Conservation (phyloP, 164 flowering plant genomes). For the Nymphaea thermarum region DNA sequence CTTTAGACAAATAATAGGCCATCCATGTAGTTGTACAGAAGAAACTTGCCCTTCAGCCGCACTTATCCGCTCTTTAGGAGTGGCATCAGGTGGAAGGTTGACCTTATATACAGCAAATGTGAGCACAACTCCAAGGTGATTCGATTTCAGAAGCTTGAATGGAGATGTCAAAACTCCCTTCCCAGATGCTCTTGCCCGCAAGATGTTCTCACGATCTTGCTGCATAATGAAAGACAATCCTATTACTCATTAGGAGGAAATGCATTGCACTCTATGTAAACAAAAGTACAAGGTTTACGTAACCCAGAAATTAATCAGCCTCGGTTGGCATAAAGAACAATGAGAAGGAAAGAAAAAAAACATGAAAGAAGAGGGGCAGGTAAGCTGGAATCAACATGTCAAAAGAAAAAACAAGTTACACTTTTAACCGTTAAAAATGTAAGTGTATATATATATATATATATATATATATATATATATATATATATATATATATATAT, state of each 20-base stretch:
- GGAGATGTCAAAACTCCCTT: slow-evolving; percentile 94
- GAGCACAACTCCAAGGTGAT: slow-evolving; percentile 85
- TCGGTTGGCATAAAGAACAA: too few relatives aligned
- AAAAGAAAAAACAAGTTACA: too few relatives aligned
- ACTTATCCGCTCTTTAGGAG: slow-evolving; percentile 56
- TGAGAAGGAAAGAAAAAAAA: too few relatives aligned
- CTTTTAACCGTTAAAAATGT: too few relatives aligned
- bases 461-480: too few relatives aligned
- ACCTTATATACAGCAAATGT: slow-evolving; percentile 82
- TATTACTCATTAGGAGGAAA: not conserved
- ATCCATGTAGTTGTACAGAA: not conserved
- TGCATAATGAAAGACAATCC: slow-evolving; percentile 10
- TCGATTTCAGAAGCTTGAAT: slow-evolving; percentile 79
- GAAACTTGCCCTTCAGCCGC: slow-evolving; percentile 71
- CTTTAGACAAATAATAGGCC: not conserved
- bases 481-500: too few relatives aligned
- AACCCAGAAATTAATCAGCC: too few relatives aligned
- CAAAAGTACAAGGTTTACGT: too few relatives aligned
- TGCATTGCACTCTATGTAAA: not conserved
- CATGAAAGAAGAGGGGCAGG: too few relatives aligned
- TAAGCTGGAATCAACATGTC: too few relatives aligned
- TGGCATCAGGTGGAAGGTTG: slow-evolving; percentile 58
- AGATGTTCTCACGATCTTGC: slow-evolving; percentile 94
- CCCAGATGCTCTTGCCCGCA: slow-evolving; percentile 90
- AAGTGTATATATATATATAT: too few relatives aligned